phyloP scores from a whole-genome alignment of 106 monocot species.

The Xerophyta viscosa region DNA sequence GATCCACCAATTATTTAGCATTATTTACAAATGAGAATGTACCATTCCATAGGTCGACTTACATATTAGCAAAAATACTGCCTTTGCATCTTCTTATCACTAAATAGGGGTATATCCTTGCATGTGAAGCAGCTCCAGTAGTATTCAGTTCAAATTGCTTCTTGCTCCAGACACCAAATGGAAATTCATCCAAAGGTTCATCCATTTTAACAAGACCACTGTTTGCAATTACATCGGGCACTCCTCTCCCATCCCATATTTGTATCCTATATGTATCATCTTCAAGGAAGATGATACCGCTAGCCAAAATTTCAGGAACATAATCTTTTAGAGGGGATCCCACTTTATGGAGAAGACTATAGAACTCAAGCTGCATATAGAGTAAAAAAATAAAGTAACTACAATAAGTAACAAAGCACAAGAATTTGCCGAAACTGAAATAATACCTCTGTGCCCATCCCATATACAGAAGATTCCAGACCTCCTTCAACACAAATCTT shows the following conservation, averaged over 20 bases:
- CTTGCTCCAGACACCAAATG: conserved; percentile 78
- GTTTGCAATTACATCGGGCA: conserved; percentile 43
- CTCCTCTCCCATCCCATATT: conserved; percentile 69
- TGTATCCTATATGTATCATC: conserved; percentile 33
- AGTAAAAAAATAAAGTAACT: conserved; percentile 2
- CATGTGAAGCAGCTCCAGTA: conserved; percentile 10
- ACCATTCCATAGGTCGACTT: too few relatives aligned
- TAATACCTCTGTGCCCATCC: conserved; percentile 82
- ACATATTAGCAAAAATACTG: conserved; percentile 85
- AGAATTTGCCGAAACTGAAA: conserved; percentile 1
- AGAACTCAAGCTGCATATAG: conserved; percentile 83
- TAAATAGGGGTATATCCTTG: conserved; percentile 66
- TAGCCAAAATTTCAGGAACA: conserved; percentile 66
- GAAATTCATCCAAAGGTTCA: conserved; percentile 17
- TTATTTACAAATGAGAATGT: not conserved
- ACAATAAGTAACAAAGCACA: conserved; percentile 3
- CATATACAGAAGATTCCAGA: conserved; percentile 41
- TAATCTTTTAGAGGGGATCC: conserved; percentile 55
- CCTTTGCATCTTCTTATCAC: conserved; percentile 88
- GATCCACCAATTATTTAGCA: too few relatives aligned
- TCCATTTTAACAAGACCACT: conserved; percentile 10
- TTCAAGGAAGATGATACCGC: conserved; percentile 61
- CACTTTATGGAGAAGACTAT: conserved; percentile 45
- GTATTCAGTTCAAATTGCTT: conserved; percentile 39
- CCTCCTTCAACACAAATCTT: conserved; percentile 90